Conservation (phyloP, 306 rosid species). For the Abrus precatorius region DNA sequence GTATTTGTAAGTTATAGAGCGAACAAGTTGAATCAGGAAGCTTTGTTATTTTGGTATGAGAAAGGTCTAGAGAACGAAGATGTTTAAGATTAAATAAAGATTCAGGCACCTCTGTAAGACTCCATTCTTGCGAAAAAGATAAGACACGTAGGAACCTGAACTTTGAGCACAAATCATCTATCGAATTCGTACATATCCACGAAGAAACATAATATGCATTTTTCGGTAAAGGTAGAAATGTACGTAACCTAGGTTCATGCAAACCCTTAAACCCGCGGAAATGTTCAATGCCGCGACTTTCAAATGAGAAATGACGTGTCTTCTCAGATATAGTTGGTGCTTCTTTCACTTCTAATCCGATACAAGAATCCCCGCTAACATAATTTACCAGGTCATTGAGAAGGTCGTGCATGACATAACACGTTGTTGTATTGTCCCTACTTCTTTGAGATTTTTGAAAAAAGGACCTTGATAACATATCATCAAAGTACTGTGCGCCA, state of each 20-base stretch:
- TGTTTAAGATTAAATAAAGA: conserved; percentile 1
- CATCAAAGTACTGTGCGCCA: conserved; percentile 20
- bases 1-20: conserved; percentile 25
- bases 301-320: conserved; percentile 34
- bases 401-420: conserved; percentile 29
- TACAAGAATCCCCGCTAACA: not conserved
- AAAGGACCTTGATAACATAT: conserved; percentile 28
- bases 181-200: not conserved
- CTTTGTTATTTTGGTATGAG: not conserved
- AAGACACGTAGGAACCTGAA: conserved; percentile 10
- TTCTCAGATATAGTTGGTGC: not conserved
- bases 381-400: conserved; percentile 39
- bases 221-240: not conserved
- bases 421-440: rapidly evolving
- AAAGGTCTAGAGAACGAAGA: conserved; percentile 6
- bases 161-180: not conserved
- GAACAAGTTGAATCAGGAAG: conserved; percentile 21
- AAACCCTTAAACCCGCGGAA: not conserved
- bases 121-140: not conserved
- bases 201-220: not conserved
- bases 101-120: not conserved
- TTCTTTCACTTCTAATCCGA: not conserved
- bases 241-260: not conserved
- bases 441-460: conserved; percentile 24
- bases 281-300: rapidly evolving